Conservation (phyloP, 2,329 filamentous ascomycete species). For the Exophiala viscosa region DNA sequence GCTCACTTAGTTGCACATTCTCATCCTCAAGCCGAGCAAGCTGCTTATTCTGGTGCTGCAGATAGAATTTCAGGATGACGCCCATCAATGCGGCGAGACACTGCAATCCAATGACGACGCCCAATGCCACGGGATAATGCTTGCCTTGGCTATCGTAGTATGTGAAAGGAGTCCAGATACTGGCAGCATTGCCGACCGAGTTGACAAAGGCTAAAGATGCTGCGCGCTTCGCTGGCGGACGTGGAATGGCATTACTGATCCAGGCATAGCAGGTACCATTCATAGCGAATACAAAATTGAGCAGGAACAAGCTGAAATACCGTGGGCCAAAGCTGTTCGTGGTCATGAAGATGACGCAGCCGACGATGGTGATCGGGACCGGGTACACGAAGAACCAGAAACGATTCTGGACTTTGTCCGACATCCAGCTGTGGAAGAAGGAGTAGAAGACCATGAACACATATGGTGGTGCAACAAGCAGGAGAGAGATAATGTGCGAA, state of each 20-base stretch:
- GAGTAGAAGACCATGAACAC: slow-evolving; percentile 52
- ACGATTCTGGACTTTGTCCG: slow-evolving; percentile 44
- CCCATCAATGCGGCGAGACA: slow-evolving; percentile 35
- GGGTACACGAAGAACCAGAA: slow-evolving; percentile 55
- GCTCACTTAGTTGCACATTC: slow-evolving; percentile 44
- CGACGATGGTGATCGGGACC: slow-evolving; percentile 49
- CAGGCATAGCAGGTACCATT: slow-evolving; percentile 50
- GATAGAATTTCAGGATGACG: slow-evolving; percentile 37
- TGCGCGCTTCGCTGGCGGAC: slow-evolving; percentile 53
- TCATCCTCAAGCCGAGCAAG: slow-evolving; percentile 51
- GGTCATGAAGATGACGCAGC: slow-evolving; percentile 55
- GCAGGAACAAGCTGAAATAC: slow-evolving; percentile 55
- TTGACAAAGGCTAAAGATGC: slow-evolving; percentile 55
- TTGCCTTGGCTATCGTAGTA: slow-evolving; percentile 30
- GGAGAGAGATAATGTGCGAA: slow-evolving; percentile 45
- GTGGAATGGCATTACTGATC: slow-evolving; percentile 50
- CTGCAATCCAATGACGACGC: slow-evolving; percentile 42
- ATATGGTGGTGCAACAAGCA: slow-evolving; percentile 54
- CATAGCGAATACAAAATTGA: slow-evolving; percentile 55
- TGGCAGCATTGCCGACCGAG: slow-evolving; percentile 50
- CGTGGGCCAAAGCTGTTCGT: slow-evolving; percentile 49
- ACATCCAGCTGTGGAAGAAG: slow-evolving; percentile 43
- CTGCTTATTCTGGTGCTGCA: slow-evolving; percentile 48
- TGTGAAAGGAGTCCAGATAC: slow-evolving; percentile 52
- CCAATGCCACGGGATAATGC: neutral